Evolutionary conservation across 2,329 filamentous ascomycete genomes (phyloP), one percentile per base, ranked within the genome.

Genomic region (Neonectria faginata): DNA sequence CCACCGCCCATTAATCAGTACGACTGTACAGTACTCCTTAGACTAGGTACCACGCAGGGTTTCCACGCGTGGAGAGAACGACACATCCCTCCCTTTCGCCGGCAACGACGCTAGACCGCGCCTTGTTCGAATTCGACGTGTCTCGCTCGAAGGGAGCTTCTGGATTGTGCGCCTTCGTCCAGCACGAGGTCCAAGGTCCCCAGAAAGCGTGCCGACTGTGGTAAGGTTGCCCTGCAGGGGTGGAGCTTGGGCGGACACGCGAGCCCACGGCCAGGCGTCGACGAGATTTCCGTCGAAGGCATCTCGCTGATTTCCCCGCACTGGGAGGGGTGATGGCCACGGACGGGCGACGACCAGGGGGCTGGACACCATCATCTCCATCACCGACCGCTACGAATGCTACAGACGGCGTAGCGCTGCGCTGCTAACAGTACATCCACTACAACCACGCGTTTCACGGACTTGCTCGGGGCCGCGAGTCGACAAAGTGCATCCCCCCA

Each of bases 81-180:
- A 58, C 54, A 65, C 62, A 51, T 65, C 44, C 60, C 68, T 73
- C 72, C 73, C 66, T 75, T 72, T 69, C 64, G 58, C 71, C 72
- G 68, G 64, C 63, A 58, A 57, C 54, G 48, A 68, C 60, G 60
- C 69, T 72, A 73, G 59, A 44, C 41, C 67, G 60, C 62, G 59
- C 63, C 47, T 20, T 20, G 60, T 20, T 48, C 48, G 48, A 51
- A 25, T 41, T 62, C 48, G 29, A 27, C 45, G 31, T 54, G 45
- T 54, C 65, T 74, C 73, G 72, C 73, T 74, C 73, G 67, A 75
- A 75, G 63, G 73, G 73, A 75, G 64, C 62, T 65, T 60, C 60
- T 62, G 51, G 60, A 55, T 31, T 41, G 57, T 36, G 45, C 56
- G 56, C 56, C 61, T 56, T 60, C 51, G 56, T 52, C 44, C 56